Conservation (phyloP, 23 red algal species). For the Gracilaria vermiculophylla region DNA sequence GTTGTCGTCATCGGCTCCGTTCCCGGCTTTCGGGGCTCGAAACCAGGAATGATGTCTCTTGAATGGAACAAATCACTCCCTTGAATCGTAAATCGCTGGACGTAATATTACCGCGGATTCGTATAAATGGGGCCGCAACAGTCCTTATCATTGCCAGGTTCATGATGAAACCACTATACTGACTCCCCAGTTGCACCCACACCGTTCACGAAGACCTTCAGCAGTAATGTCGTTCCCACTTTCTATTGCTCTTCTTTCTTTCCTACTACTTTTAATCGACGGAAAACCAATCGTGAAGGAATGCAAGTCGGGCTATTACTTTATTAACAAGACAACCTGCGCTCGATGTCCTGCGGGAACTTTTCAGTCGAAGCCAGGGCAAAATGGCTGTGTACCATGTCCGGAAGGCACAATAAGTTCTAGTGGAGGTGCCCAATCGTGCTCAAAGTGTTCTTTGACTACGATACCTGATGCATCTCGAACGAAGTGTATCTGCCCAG, state of each 20-base stretch:
- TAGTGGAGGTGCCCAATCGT: background rate
- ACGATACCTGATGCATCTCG: background rate
- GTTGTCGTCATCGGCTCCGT: background rate
- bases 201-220: background rate
- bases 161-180: background rate
- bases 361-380: background rate
- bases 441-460: background rate
- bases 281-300: background rate
- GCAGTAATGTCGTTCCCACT: background rate
- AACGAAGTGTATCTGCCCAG: background rate
- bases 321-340: background rate
- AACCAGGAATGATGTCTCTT: background rate
- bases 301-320: background rate
- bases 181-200: background rate
- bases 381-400: conserved; percentile 19
- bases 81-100: background rate
- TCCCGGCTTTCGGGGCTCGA: background rate
- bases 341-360: conserved; percentile 2
- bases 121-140: too few relatives aligned
- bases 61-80: background rate
- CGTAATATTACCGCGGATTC: background rate
- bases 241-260: background rate
- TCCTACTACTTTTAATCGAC: background rate
- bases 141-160: too few relatives aligned
- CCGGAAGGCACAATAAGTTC: background rate